Base-by-base conservation (phyloP, 169 alveolate genomes). In the Plasmodium relictum region DNA sequence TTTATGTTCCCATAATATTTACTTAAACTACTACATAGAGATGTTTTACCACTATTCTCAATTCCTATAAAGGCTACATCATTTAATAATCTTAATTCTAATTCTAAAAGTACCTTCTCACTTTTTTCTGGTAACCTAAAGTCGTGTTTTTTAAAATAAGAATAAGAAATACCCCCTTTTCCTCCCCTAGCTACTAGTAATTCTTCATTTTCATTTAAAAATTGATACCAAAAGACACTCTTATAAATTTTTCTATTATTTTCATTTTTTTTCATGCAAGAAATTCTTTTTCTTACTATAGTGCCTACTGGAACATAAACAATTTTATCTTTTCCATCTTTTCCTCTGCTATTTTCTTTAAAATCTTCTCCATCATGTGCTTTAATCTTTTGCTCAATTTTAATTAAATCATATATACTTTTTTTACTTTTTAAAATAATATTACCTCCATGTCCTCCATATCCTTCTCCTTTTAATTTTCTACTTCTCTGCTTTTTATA, bases 391-490 rank as follows among this genome's bases (percentile, higher is more conserved):
- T 91, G 92, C 72, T 92, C 95, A 2, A 94, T 73, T 89, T 92
- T 93, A 22, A 94, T 92, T 58, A 94, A 92, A 56, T 92, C 94
- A 20, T 87, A 90, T 10, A 94, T 93, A 26, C 92, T 88, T 56
- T 88, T 94, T 54, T 94, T 90, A 42, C 95, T 76, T 73, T 91
- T 92, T 16, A 94, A 63, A 14, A 89, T 87, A 20, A 94, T 92
- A 78, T 88, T 91, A 12, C 96, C 96, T 2, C 96, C 96, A 61
- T 94, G 96, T 18, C 96, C 96, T 16, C 96, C 96, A 61, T 94
- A 94, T 20, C 96, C 96, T 61, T 94, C 95, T 5, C 96, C 96
- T 37, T 89, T 86, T 31, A 94, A 71, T 69, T 89, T 92, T 52
- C 62, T 86, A 16, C 95, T 90, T 44, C 96, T 76, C 50, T 48